Evolutionary conservation across 352 stramenopile species (phyloP), one percentile per base, ranked within the genome.

Genomic region (Lagenidium giganteum): DNA sequence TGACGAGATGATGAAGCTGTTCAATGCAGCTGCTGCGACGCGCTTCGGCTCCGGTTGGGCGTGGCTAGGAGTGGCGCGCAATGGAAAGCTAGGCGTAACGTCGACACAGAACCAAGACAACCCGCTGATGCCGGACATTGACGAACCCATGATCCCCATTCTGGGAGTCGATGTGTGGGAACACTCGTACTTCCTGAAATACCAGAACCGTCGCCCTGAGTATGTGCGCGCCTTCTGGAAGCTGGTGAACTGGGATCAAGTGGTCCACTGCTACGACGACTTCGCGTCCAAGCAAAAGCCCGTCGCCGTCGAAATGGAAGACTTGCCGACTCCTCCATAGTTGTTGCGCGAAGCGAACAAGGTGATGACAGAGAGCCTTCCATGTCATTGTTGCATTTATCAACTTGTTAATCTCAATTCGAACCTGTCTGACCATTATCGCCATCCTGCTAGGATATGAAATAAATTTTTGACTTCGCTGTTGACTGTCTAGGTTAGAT

Each of bases 181-280:
- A 54, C 77, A 90, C 51, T 64, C 75, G 4, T 90, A 90, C 45
- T 90, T 86, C 60, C 61, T 95, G 42, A 87, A 96, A 62, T 96
- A 96, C 68, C 81, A 96, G 51, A 96, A 96, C 67, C 69, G 78
- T 37, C 67, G 83, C 33, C 72, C 83, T 13, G 78, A 92, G 54
- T 96, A 96, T 74, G 88, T 97, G 33, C 72, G 54, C 25, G 93
- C 78, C 55, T 96, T 86, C 67, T 98, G 89, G 89, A 96, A 96
- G 64, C 78, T 97, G 49, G 84, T 85, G 31, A 87, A 89, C 55
- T 89, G 70, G 71, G 64, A 82, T 34, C 54, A 70, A 51, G 76
- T 84, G 13, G 63, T 67, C 11, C 47, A 78, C 37, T 77, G 67
- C 60, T 82, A 79, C 55, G 69, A 82, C 33, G 58, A 77, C 43